Conservation (phyloP, 345 rosid species). For the Acer campestre region DNA sequence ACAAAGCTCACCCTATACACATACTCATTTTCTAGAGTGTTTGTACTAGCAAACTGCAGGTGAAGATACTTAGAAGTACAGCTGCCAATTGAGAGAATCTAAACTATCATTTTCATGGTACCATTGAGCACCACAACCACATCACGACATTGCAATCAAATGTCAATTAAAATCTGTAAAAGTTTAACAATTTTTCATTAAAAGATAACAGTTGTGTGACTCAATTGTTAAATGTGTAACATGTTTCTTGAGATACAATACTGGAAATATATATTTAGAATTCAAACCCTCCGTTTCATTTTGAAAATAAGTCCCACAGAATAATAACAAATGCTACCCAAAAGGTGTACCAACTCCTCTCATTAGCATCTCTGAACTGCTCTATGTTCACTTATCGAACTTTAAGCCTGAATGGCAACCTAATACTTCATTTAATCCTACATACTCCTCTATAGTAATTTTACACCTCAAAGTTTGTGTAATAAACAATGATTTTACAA, state of each 20-base stretch:
- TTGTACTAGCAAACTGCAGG: too few relatives aligned
- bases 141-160: too few relatives aligned
- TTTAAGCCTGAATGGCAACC: not conserved
- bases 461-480: not conserved
- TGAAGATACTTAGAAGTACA: too few relatives aligned
- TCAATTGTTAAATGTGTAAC: not conserved
- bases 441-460: not conserved
- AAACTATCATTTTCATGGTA: too few relatives aligned
- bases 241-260: not conserved
- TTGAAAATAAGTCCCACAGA: not conserved
- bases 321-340: not conserved
- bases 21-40: too few relatives aligned
- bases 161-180: too few relatives aligned
- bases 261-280: not conserved
- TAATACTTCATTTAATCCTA: conserved; percentile 1
- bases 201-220: conserved; percentile 11
- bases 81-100: too few relatives aligned
- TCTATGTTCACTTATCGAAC: not conserved
- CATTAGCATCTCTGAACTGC: not conserved
- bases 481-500: not conserved
- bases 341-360: not conserved
- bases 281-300: not conserved
- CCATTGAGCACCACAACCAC: too few relatives aligned
- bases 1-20: too few relatives aligned
- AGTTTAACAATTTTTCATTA: conserved; percentile 11